Evolutionary conservation across 2,329 filamentous ascomycete species (phyloP).

Genomic region (Byssothecium circinans): DNA sequence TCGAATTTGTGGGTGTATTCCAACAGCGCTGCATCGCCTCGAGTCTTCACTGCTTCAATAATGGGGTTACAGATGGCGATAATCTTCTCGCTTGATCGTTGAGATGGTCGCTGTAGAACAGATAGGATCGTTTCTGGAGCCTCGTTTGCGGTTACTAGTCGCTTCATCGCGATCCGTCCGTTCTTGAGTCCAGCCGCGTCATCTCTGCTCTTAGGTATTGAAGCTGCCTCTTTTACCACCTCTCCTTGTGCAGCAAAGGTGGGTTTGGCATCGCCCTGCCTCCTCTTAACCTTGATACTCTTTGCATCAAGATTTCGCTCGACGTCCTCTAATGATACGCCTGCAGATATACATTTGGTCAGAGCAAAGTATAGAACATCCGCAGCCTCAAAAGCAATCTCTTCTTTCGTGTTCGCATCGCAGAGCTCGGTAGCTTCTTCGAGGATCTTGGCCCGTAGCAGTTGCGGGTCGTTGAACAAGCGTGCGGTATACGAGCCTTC

Average conservation of each 20-base stretch:
- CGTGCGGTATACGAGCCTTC: conserved; percentile 90
- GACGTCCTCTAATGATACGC: conserved; percentile 84
- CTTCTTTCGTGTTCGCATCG: conserved; percentile 76
- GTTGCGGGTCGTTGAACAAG: conserved; percentile 86
- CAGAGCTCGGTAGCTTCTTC: conserved; percentile 97
- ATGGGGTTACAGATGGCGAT: conserved; percentile 90
- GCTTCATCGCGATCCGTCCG: conserved; percentile 77
- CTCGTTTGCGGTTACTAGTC: conserved; percentile 69
- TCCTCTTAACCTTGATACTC: conserved; percentile 90
- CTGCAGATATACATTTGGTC: conserved; percentile 82
- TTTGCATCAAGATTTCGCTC: conserved; percentile 92
- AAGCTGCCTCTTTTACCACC: conserved; percentile 54
- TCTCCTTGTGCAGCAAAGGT: conserved; percentile 80
- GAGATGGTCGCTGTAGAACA: conserved; percentile 83
- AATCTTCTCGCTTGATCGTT: conserved; percentile 92
- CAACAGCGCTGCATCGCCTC: conserved; percentile 85
- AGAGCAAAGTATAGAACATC: conserved; percentile 96
- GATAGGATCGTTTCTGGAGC: conserved; percentile 67
- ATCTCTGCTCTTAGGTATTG: conserved; percentile 55
- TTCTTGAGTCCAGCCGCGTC: conserved; percentile 54
- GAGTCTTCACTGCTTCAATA: conserved; percentile 79
- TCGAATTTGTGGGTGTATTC: conserved; percentile 98
- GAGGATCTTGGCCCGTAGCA: conserved; percentile 94
- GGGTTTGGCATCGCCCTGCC: conserved; percentile 91
- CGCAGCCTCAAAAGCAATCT: conserved; percentile 91